Evolutionary conservation across 1,139 yeast species (phyloP), one percentile per base, ranked within the genome.

Genomic region (Yamadazyma mexicana): DNA sequence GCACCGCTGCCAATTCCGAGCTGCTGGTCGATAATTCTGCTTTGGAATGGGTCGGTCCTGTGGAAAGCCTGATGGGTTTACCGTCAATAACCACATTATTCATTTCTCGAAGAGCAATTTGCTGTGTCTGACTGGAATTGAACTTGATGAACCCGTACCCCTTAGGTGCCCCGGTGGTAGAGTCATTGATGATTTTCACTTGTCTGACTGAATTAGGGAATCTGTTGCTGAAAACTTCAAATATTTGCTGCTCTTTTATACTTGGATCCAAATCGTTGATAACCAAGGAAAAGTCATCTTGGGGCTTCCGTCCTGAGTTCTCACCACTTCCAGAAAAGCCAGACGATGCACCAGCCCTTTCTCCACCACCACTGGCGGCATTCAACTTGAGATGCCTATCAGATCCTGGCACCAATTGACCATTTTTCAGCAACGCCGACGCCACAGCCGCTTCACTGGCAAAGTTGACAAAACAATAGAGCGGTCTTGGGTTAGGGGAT

Each of bases 131-230:
- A 49, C 81, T 85, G 42, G 78, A 76, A 32, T 77, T 67, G 59
- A 91, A 88, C 45, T 95, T 75, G n/a, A 89, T 92, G 62, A 91
- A 89, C 1, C 97, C 98, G 63, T 87, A 88, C 30, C 97, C 95
- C 51, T 92, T 79, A 2, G 96, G 83, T 17, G 75, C 70, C 14
- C 85, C 86, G 2, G 94, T 79, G 17, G 75, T 69, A 3, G 88
- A 83, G 58, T 91, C 96, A 4, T 81, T 69, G 92, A 89, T 88
- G 42, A 91, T 87, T 55, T 89, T 83, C 17, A 87, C 96, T 34
- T 91, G 88, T 51, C 86, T 82, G 39, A 91, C 83, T 27, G 91
- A 81, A 26, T 64, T 64, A 6, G 84, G 80, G 60, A 77, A 89
- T 43, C 79, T 75, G 14, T 79, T 66, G 55, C 83, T 88, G 63